phyloP scores from a whole-genome alignment of 2,329 filamentous ascomycete genomes.

The Penicillium sp. region DNA sequence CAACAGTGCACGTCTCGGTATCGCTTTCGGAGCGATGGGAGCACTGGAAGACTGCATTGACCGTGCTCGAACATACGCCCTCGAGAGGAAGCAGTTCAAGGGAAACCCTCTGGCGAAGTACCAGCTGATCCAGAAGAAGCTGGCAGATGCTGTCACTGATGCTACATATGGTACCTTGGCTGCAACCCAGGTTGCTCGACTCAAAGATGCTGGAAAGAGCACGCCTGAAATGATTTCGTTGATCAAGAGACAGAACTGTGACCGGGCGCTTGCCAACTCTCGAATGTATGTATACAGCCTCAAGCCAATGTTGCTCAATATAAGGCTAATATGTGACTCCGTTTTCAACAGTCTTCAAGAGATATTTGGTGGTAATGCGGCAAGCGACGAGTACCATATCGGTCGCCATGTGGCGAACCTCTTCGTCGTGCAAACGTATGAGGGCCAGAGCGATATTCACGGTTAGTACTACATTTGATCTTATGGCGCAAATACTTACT shows the following conservation, averaged over 20 bases:
- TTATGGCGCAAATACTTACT: not conserved
- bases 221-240: slow-evolving; percentile 95
- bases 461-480: slow-evolving; percentile 62
- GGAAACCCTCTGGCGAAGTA: slow-evolving; percentile 93
- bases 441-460: slow-evolving; percentile 98
- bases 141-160: slow-evolving; percentile 90
- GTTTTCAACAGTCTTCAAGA: slow-evolving; percentile 71
- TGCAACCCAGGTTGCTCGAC: slow-evolving; percentile 83
- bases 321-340: not conserved
- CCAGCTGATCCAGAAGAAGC: slow-evolving; percentile 96
- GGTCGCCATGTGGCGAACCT: slow-evolving; percentile 94
- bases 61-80: slow-evolving; percentile 80
- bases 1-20: slow-evolving; percentile 91
- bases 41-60: slow-evolving; percentile 90
- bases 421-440: slow-evolving; percentile 97
- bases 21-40: slow-evolving; percentile 91
- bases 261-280: slow-evolving; percentile 80
- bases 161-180: slow-evolving; percentile 90
- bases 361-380: slow-evolving; percentile 97
- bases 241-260: slow-evolving; percentile 98
- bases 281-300: slow-evolving; percentile 57
- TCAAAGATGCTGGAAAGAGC: slow-evolving; percentile 88
- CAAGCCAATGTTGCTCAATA: not conserved
- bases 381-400: slow-evolving; percentile 95
- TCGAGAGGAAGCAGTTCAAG: slow-evolving; percentile 96